Evolutionary conservation across 129 eudicot species (phyloP).

Genomic region (Smallanthus sonchifolius): DNA sequence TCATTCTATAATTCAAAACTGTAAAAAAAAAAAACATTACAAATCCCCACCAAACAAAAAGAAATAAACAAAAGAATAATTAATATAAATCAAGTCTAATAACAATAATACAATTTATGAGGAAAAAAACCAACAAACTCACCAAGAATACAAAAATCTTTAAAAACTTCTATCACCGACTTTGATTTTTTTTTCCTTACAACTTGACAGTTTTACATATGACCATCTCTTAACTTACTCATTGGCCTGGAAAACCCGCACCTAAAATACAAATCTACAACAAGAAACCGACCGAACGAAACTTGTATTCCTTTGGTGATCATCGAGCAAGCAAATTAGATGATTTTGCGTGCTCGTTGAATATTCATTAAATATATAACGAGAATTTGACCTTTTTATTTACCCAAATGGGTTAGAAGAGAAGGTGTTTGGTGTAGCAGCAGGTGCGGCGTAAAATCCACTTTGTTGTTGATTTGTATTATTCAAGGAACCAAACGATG

Average conservation of each 20-base stretch:
- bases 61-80: slow-evolving; percentile 6
- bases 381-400: not conserved
- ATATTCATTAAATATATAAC: not conserved
- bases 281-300: slow-evolving; percentile 24
- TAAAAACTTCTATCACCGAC: not conserved
- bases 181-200: not conserved
- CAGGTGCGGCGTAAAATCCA: slow-evolving; percentile 28
- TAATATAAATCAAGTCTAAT: slow-evolving; percentile 9
- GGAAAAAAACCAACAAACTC: slow-evolving; percentile 13
- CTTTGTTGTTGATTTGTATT: slow-evolving; percentile 48
- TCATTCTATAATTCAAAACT: no score
- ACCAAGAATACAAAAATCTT: slow-evolving; percentile 7
- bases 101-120: slow-evolving; percentile 21
- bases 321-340: slow-evolving; percentile 16
- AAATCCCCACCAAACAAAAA: not conserved
- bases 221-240: slow-evolving; percentile 5
- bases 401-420: slow-evolving; percentile 78
- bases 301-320: not conserved
- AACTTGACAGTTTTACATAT: slow-evolving; percentile 9
- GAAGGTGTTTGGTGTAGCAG: slow-evolving; percentile 31
- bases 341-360: slow-evolving; percentile 10
- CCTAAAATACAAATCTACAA: slow-evolving; percentile 30
- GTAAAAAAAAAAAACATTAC: not conserved
- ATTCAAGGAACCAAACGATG: slow-evolving; percentile 34
- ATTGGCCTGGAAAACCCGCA: not conserved